Evolutionary conservation across 306 rosid species (phyloP).

Genomic region (Gleditsia sinensis): DNA sequence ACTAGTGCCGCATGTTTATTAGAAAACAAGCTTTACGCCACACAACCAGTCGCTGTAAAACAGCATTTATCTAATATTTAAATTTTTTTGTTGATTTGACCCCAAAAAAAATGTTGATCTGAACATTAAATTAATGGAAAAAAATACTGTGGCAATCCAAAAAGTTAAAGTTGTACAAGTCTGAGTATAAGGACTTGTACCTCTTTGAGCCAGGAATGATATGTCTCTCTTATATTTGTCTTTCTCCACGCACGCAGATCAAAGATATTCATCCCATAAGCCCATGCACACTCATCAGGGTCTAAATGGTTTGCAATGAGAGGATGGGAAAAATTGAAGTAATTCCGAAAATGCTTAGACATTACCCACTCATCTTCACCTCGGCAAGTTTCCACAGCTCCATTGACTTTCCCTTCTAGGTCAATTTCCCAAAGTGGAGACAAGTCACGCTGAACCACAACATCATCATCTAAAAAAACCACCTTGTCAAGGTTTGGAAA

Average conservation of each 20-base stretch:
- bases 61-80: constrained; percentile 6
- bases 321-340: constrained; percentile 53
- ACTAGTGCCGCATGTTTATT: neutral
- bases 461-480: constrained; percentile 55
- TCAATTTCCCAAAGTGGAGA: constrained; percentile 59
- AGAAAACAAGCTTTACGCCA: constrained; percentile 10
- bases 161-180: neutral
- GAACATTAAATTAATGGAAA: constrained; percentile 17
- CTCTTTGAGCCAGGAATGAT: constrained; percentile 58
- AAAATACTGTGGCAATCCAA: neutral
- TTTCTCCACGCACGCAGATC: constrained; percentile 54
- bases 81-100: too few relatives aligned
- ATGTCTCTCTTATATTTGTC: constrained; percentile 43
- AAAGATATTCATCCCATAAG: constrained; percentile 61
- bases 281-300: constrained; percentile 64
- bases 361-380: constrained; percentile 61
- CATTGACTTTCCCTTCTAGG: constrained; percentile 55
- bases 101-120: too few relatives aligned
- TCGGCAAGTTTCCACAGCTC: constrained; percentile 61
- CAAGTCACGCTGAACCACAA: constrained; percentile 57
- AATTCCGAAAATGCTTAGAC: constrained; percentile 53
- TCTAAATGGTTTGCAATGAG: constrained; percentile 43
- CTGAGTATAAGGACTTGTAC: constrained; percentile 34
- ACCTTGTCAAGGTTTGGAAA: constrained; percentile 95
- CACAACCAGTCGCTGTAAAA: neutral